Conservation (phyloP, 2,329 filamentous ascomycete genomes). For the Pyrenophora graminea region DNA sequence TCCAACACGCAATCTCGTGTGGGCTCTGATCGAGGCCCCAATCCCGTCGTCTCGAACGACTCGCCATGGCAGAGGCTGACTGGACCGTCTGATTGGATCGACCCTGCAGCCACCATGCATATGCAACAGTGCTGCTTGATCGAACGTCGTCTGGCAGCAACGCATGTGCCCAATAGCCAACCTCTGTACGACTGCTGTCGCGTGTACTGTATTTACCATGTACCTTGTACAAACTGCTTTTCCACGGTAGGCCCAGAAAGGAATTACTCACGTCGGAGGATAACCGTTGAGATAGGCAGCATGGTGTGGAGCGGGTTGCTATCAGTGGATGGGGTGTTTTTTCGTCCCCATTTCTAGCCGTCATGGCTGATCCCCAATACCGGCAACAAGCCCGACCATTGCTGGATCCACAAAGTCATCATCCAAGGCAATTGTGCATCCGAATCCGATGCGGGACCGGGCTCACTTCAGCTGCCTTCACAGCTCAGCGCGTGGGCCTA, state of each 20-base stretch:
- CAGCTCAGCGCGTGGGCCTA: background rate
- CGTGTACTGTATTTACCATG: too few relatives aligned
- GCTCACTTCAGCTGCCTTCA: constrained; percentile 2
- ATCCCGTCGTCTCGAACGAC: background rate
- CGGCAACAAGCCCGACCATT: constrained; percentile 10
- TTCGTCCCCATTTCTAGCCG: background rate
- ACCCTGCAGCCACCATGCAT: constrained; percentile 5
- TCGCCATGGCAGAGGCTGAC: constrained; percentile 3
- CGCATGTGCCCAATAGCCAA: background rate
- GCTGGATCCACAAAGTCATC: background rate
- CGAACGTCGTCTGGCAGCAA: background rate
- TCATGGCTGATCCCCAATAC: constrained; percentile 9
- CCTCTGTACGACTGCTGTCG: background rate
- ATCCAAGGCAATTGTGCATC: background rate
- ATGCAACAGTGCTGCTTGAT: constrained; percentile 4
- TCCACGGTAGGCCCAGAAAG: too few relatives aligned
- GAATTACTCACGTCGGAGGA: background rate
- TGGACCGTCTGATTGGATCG: background rate
- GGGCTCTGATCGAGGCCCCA: background rate
- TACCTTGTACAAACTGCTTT: too few relatives aligned
- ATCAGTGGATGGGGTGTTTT: constrained; percentile 1
- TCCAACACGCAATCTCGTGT: too few relatives aligned
- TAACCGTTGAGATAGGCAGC: background rate
- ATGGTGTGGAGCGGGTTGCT: background rate
- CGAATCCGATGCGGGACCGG: constrained; percentile 1